These are phyloP conservation scores for Fusarium pseudonygamai DNA, from an alignment of 2,329 filamentous ascomycete species.

Conservation along the genomic window DNA sequence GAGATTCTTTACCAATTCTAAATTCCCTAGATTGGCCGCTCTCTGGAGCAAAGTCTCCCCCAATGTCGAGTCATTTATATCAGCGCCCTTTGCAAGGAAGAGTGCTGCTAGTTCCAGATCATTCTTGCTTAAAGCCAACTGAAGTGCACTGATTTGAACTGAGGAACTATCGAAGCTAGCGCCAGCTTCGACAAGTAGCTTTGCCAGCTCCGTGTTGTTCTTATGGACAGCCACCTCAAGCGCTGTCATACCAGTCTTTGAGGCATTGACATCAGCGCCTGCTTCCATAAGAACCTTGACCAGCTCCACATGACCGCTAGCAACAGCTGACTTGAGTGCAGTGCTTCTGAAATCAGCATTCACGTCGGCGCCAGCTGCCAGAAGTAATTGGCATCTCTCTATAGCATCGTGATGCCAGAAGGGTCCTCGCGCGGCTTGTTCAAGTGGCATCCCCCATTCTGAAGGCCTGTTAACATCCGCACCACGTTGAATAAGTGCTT, in stretches of 20 bases:
- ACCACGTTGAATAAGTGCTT: background rate
- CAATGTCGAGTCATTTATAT: constrained; percentile 40
- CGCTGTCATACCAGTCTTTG: rapidly evolving
- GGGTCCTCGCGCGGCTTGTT: rapidly evolving
- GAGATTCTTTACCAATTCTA: constrained; percentile 25
- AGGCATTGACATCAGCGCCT: background rate
- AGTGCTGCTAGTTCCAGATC: constrained; percentile 35
- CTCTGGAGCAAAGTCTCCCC: constrained; percentile 32
- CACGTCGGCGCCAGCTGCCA: constrained; percentile 28
- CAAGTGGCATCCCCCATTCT: background rate
- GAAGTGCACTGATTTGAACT: rapidly evolving
- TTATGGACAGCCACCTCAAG: rapidly evolving
- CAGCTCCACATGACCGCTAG: background rate
- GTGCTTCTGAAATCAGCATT: background rate
- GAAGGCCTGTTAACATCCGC: rapidly evolving
- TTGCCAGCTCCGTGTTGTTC: rapidly evolving
- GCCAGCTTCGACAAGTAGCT: background rate
- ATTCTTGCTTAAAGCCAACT: rapidly evolving
- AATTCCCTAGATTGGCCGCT: constrained; percentile 15
- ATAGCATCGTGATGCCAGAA: rapidly evolving
- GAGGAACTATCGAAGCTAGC: background rate
- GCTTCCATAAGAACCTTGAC: rapidly evolving
- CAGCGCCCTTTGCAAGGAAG: constrained; percentile 44
- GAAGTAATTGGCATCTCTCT: background rate
- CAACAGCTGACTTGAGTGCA: constrained; percentile 25